These are phyloP conservation scores for Takashimella tepidaria DNA, from an alignment of 1,284 basidiomycete species.

Conservation along the genomic window DNA sequence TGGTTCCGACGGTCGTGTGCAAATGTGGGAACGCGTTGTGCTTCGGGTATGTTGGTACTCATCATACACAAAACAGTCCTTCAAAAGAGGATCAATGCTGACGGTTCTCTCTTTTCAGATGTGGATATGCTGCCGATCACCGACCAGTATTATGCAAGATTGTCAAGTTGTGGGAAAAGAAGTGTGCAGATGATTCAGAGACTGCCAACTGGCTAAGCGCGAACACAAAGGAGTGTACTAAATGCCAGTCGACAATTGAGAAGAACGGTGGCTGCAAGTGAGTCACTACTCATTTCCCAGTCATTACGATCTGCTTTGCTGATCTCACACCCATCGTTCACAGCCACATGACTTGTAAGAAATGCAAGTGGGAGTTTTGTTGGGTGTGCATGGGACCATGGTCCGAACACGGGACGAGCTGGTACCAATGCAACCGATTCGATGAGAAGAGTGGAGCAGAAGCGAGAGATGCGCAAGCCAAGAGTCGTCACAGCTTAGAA, in stretches of 20 bases:
- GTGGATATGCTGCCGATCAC: slow-evolving; percentile 77
- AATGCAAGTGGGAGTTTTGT: slow-evolving; percentile 82
- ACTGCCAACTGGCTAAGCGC: slow-evolving; percentile 99
- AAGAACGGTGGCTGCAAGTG: slow-evolving; percentile 99
- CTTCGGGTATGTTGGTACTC: slow-evolving; percentile 65
- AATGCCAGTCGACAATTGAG: slow-evolving; percentile 95
- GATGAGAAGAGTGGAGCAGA: slow-evolving; percentile 88
- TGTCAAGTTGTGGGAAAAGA: slow-evolving; percentile 91
- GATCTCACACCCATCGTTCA: slow-evolving; percentile 1
- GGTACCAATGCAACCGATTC: slow-evolving; percentile 97
- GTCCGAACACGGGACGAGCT: slow-evolving; percentile 94
- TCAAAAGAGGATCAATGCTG: too few relatives aligned
- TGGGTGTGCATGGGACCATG: slow-evolving; percentile 74
- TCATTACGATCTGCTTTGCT: slow-evolving; percentile 1
- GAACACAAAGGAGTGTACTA: slow-evolving; percentile 95
- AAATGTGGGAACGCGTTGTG: slow-evolving; percentile 71
- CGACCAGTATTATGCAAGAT: slow-evolving; percentile 84
- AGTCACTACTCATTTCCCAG: slow-evolving; percentile 45
- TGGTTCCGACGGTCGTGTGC: slow-evolving; percentile 88
- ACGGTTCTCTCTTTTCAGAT: slow-evolving; percentile 46
- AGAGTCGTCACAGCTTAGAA: slow-evolving; percentile 81
- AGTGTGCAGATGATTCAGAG: slow-evolving; percentile 95
- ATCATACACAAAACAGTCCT: too few relatives aligned
- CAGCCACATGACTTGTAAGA: slow-evolving; percentile 99
- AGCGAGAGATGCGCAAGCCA: slow-evolving; percentile 83